Percentiles rank a stretch among this genome's conserved stretches.
Conservation (phyloP, 345 rosid genomes). For the Pugionium dolabratum region DNA sequence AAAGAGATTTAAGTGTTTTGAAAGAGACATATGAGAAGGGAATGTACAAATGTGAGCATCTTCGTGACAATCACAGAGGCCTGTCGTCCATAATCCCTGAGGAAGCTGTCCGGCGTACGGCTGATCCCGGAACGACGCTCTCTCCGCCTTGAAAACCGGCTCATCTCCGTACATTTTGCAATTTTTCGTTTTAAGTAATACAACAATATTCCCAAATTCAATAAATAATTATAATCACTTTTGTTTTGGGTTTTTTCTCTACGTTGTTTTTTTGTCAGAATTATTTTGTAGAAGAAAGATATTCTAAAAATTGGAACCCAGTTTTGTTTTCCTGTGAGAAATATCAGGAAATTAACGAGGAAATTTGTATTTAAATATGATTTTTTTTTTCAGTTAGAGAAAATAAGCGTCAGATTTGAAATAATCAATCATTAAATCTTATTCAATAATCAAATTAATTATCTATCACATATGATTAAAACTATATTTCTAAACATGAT, state of each 20-base stretch:
- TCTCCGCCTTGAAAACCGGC: slow-evolving; percentile 45
- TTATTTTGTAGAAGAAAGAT: neutral
- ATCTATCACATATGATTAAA: too few relatives aligned
- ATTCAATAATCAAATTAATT: too few relatives aligned
- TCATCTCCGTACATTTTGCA: slow-evolving; percentile 38
- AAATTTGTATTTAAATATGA: neutral
- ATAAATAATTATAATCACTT: neutral
- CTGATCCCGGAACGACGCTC: slow-evolving; percentile 38
- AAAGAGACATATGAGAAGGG: too few relatives aligned
- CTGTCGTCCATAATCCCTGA: slow-evolving; percentile 58
- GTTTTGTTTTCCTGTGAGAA: neutral
- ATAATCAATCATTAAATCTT: too few relatives aligned
- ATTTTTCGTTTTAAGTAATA: slow-evolving; percentile 1
- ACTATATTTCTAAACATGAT: too few relatives aligned
- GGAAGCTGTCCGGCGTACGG: slow-evolving; percentile 42
- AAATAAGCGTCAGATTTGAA: slow-evolving; percentile 2
- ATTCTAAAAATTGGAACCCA: too few relatives aligned
- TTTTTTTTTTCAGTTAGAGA: slow-evolving; percentile 13
- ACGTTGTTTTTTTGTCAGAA: neutral
- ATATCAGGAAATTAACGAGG: slow-evolving; percentile 1
- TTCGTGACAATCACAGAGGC: slow-evolving; percentile 52
- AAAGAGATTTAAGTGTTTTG: neutral
- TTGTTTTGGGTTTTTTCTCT: slow-evolving; percentile 9
- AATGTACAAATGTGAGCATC: slow-evolving; percentile 55
- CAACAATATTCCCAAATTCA: neutral